Percentiles rank a stretch among this genome's conserved stretches.
These are phyloP conservation scores for Prototheca stagnorum DNA, from an alignment of 163 green algal genomes.

Conservation along the genomic window DNA sequence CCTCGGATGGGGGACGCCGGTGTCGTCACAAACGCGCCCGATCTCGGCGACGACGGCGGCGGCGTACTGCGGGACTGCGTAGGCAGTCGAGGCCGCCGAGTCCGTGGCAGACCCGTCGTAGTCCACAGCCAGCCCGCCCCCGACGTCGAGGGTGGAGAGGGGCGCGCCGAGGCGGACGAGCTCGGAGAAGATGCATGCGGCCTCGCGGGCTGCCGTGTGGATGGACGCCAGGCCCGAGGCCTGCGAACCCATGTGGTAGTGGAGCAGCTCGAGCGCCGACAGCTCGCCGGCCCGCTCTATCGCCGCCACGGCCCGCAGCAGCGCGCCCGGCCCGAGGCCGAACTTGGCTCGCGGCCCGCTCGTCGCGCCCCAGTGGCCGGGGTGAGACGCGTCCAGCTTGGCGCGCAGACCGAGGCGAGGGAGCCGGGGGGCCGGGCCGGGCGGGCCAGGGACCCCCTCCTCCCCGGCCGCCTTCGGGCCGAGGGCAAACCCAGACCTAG, in stretches of 20 bases:
- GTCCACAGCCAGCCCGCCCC: constrained; percentile 43
- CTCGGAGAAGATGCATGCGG: constrained; percentile 41
- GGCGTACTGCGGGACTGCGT: constrained; percentile 46
- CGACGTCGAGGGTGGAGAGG: constrained; percentile 39
- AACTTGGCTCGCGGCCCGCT: constrained; percentile 31
- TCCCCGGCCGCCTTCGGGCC: no score
- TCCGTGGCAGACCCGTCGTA: constrained; percentile 44
- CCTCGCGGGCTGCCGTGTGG: constrained; percentile 50
- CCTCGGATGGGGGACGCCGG: constrained; percentile 21
- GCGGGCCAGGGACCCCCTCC: no score
- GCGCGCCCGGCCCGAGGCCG: constrained; percentile 32
- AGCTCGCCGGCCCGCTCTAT: constrained; percentile 31
- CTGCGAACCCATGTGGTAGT: constrained; percentile 56
- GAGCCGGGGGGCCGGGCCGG: no score
- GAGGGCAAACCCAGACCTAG: constrained; percentile 11
- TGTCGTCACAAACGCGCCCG: constrained; percentile 24
- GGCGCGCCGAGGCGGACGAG: constrained; percentile 34
- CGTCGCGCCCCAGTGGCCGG: constrained; percentile 48
- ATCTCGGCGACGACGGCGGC: constrained; percentile 32
- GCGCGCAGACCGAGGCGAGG: constrained; percentile 40
- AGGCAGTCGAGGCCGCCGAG: constrained; percentile 21
- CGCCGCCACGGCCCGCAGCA: constrained; percentile 32
- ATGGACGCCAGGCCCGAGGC: constrained; percentile 29
- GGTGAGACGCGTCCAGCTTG: constrained; percentile 35
- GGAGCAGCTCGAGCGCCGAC: constrained; percentile 42